A percentile compares a stretch with the other conserved stretches of the same genome.
Evolutionary conservation across 345 rosid species (phyloP).

Genomic region (Angophora floribunda): DNA sequence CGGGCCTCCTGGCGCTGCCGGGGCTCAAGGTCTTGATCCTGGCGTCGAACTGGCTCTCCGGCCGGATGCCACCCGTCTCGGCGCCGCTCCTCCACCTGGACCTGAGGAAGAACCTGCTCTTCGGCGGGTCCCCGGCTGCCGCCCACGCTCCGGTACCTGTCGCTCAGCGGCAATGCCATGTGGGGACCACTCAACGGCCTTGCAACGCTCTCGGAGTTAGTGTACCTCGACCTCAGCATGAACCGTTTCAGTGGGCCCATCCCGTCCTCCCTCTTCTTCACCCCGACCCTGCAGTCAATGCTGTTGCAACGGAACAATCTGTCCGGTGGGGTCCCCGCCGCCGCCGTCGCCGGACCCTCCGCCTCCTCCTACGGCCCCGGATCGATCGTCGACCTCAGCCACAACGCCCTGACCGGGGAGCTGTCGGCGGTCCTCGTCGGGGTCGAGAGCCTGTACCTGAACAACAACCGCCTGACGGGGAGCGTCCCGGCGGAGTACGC

Average conservation of each 20-base stretch:
- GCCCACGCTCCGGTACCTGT: slow-evolving; percentile 58
- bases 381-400: slow-evolving; percentile 66
- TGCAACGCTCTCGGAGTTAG: slow-evolving; percentile 32
- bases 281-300: slow-evolving; percentile 38
- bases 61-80: slow-evolving; percentile 26
- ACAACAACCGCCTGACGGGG: slow-evolving; percentile 59
- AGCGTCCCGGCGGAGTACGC: slow-evolving; percentile 53
- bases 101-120: slow-evolving; percentile 39
- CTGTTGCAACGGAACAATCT: slow-evolving; percentile 84
- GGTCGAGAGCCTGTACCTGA: slow-evolving; percentile 62
- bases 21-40: slow-evolving; percentile 44
- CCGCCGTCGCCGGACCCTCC: not conserved
- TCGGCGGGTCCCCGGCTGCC: slow-evolving; percentile 53
- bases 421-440: slow-evolving; percentile 36
- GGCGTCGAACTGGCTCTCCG: slow-evolving; percentile 37
- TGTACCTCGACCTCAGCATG: slow-evolving; percentile 72
- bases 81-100: slow-evolving; percentile 61
- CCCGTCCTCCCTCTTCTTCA: slow-evolving; percentile 51
- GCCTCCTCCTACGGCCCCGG: slow-evolving; percentile 32
- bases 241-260: slow-evolving; percentile 67
- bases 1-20: slow-evolving; percentile 23
- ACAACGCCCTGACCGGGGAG: slow-evolving; percentile 52
- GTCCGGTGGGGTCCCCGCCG: slow-evolving; percentile 39
- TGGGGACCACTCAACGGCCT: slow-evolving; percentile 59
- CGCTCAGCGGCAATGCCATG: slow-evolving; percentile 43